Percentiles rank a stretch among this genome's conserved stretches.
These are phyloP conservation scores for Aureococcus anophagefferens DNA, from an alignment of 108 stramenopile genomes.

Conservation along the genomic window DNA sequence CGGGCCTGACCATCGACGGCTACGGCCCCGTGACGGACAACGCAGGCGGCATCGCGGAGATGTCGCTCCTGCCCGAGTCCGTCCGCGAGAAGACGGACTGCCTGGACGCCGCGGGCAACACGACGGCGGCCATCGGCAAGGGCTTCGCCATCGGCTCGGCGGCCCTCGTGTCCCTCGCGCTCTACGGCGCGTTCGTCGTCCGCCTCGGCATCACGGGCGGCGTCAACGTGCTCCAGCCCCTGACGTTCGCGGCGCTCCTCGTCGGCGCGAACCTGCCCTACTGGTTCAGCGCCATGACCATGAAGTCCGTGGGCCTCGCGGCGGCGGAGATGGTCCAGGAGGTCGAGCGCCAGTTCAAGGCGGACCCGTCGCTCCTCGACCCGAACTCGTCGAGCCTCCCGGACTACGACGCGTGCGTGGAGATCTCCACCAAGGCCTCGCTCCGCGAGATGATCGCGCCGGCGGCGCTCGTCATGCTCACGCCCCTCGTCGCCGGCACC, in stretches of 20 bases:
- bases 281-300: slow-evolving; percentile 96
- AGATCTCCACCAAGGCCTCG: slow-evolving; percentile 87
- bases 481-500: slow-evolving; percentile 89
- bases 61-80: slow-evolving; percentile 83
- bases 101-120: slow-evolving; percentile 96
- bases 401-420: slow-evolving; percentile 89
- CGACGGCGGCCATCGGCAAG: slow-evolving; percentile 98
- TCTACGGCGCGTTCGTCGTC: slow-evolving; percentile 92
- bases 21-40: slow-evolving; percentile 98
- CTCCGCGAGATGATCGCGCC: slow-evolving; percentile 92
- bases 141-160: slow-evolving; percentile 98
- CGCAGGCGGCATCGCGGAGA: slow-evolving; percentile 97
- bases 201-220: slow-evolving; percentile 75
- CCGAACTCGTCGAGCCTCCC: slow-evolving; percentile 79
- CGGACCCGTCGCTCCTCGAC: slow-evolving; percentile 76
- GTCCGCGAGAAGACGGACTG: slow-evolving; percentile 97
- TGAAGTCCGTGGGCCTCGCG: slow-evolving; percentile 93
- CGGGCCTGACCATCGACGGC: slow-evolving; percentile 95
- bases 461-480: slow-evolving; percentile 89
- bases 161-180: slow-evolving; percentile 91
- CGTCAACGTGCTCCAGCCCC: slow-evolving; percentile 83
- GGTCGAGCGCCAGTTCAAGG: slow-evolving; percentile 94
- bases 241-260: slow-evolving; percentile 89
- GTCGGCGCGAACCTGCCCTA: slow-evolving; percentile 97
- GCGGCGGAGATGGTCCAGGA: slow-evolving; percentile 97